Base-by-base conservation (phyloP, 768 basidiomycete species). In the Xanthoconium stramineum region DNA sequence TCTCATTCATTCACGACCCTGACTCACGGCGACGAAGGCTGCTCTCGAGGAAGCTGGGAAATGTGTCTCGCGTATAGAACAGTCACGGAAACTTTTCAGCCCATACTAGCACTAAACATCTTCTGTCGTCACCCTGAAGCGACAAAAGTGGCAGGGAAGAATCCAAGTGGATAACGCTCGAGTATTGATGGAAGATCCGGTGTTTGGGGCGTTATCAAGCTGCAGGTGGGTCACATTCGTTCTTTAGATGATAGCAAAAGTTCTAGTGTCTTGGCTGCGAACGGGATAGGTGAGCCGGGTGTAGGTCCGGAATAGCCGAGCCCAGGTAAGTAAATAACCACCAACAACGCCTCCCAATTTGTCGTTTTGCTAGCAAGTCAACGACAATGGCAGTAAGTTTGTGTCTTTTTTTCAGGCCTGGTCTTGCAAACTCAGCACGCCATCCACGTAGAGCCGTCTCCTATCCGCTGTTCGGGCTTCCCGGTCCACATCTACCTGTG, bases 301-400 rank as follows among this genome's bases (percentile, higher is more conserved):
- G 9, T 8, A 35, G 8, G 33, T 35, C 33, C 12, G 9, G 33
- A 35, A 12, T 35, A 8, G 8, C 12, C 42, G 42, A 6, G 17
- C 5, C 7, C n/a, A 39, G 20, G 48, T 12, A 15, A 6, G 24
- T 14, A 54, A 54, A 55, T 29, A 68, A 53, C 40, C 37, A 36
- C 14, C 62, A 69, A 69, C 56, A 71, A 59, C 53, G 24, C 50
- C 47, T 57, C 61, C 63, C 48, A 61, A 64, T 63, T 57, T 58
- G 65, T 53, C 55, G 40, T 38, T 51, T 61, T 47, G 11, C 20
- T 6, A 8, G 4, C 20, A 35, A 9, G 17, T 12, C 14, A 15
- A 62, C 58, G 36, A 57, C 53, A 4, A 69, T 72, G 69, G 59
- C 58, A 47, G 69, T 70, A 52, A 66, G 69, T 61, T 20, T 17